Evolutionary conservation across 352 stramenopile genomes (phyloP).

Genomic region (Phytophthora hibernalis): DNA sequence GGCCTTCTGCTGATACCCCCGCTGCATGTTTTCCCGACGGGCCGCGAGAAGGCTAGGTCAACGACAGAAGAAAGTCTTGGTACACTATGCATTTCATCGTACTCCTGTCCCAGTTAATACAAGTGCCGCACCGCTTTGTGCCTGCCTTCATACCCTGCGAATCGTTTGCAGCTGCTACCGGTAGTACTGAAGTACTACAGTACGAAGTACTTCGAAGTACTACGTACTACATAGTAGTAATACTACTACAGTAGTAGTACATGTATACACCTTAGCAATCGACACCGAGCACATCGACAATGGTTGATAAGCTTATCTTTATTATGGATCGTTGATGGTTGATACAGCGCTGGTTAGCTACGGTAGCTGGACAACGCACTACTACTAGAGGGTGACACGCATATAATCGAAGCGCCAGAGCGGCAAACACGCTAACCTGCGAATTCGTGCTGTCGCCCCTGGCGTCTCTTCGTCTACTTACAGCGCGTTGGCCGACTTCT

Average conservation of each 20-base stretch:
- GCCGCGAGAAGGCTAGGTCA: too few relatives aligned
- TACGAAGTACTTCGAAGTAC: too few relatives aligned
- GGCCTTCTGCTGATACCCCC: slow-evolving; percentile 8
- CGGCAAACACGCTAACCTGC: slow-evolving; percentile 26
- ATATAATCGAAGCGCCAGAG: slow-evolving; percentile 27
- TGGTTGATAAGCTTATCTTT: slow-evolving; percentile 43
- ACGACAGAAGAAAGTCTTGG: slow-evolving; percentile 22
- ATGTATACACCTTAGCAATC: not conserved
- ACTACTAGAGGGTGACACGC: slow-evolving; percentile 32
- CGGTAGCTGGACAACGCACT: slow-evolving; percentile 26
- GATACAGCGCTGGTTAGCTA: slow-evolving; percentile 8
- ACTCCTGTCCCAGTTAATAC: slow-evolving; percentile 13
- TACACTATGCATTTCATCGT: slow-evolving; percentile 20
- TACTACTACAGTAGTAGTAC: too few relatives aligned
- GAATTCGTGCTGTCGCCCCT: slow-evolving; percentile 10
- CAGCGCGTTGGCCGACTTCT: slow-evolving; percentile 54
- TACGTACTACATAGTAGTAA: too few relatives aligned
- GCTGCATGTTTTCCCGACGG: slow-evolving; percentile 18
- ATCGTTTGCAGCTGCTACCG: not conserved
- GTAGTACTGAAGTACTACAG: too few relatives aligned
- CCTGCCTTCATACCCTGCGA: not conserved
- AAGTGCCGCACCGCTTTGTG: slow-evolving; percentile 16
- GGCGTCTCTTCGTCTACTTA: slow-evolving; percentile 44
- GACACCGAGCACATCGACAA: not conserved
- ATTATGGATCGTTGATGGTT: slow-evolving; percentile 27